These are phyloP conservation scores for Populus hybrid DNA, from an alignment of 441 rosid genomes.

Conservation along the genomic window DNA sequence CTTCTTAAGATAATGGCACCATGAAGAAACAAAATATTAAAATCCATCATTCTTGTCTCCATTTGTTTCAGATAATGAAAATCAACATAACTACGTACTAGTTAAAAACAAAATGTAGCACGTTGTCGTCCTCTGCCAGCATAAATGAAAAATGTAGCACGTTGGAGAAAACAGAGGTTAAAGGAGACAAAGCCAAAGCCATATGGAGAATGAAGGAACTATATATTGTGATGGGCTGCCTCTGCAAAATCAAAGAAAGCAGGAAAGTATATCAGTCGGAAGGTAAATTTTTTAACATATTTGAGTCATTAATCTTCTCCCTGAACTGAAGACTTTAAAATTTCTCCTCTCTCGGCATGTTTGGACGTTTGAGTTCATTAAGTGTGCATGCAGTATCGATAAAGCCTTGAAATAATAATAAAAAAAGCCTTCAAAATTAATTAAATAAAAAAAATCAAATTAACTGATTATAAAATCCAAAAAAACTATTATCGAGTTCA, in stretches of 20 bases:
- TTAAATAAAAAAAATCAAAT: too few species aligned
- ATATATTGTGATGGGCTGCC: conserved; percentile 62
- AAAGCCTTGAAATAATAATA: too few species aligned
- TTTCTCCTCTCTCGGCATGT: neutral
- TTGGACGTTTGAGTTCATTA: neutral
- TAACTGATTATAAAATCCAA: too few species aligned
- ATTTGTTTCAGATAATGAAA: too few species aligned
- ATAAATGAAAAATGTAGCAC: neutral
- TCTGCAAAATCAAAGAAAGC: conserved; percentile 62
- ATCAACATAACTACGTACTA: too few species aligned
- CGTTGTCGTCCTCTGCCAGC: neutral
- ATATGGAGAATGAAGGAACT: conserved; percentile 68
- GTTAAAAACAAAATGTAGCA: too few species aligned
- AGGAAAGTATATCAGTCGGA: conserved; percentile 52
- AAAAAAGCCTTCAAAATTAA: too few species aligned
- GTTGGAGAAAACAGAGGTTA: conserved; percentile 28
- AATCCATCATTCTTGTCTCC: too few species aligned
- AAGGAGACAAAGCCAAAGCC: conserved; percentile 45
- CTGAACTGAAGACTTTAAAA: too few species aligned
- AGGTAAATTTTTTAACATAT: conserved; percentile 30
- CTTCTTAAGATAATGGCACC: too few species aligned
- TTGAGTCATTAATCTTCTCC: neutral
- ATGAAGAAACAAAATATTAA: too few species aligned
- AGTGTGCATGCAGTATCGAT: neutral
- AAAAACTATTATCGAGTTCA: too few species aligned